Evolutionary conservation across 345 rosid genomes (phyloP), one percentile per base, ranked within the genome.

Genomic region (Syzygium aqueum): DNA sequence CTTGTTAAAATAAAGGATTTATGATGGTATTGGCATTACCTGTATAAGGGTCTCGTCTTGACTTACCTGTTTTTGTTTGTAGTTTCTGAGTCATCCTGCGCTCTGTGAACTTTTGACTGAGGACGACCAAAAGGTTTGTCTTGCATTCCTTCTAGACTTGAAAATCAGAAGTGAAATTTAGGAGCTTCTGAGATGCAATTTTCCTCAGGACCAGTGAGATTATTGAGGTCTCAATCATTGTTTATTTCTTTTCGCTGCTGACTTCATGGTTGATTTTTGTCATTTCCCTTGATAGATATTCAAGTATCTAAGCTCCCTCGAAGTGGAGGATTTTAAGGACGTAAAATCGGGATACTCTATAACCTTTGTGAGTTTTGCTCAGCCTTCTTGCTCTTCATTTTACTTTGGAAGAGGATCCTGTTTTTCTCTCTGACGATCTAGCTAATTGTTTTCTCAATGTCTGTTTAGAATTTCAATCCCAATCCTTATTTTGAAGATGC

Each of bases 31-130:
- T 37, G 77, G 51, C 23, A 80, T 54, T 90, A 3, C 59, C 17
- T 52, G 22, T 28, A 30, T 52, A 84, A 50, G 46, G 49, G 57
- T 49, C 85, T 28, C 4, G 46, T 25, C 77, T 51, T 59, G 78
- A 61, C 25, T 40, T 73, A 54, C 83, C 13, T 23, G 27, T 25
- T 53, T 77, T 12, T 27, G 54, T 50, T 84, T 94, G 91, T 93
- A 97, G 99, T 95, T 97, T 84, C 61, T 95, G 91, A 95, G 97
- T 89, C 99, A 97, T 88, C 98, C 98, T 87, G 97, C 94, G 14
- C 93, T 97, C 84, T 92, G 94, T 88, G 92, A 92, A 25, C 96
- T 97, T 73, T 90, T 97, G 93, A 93, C 90, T 16, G 98, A 96
- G 86, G 98, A 95, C 89, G 99, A 97, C 90, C 98, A 97, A 85